Conservation (phyloP, 257 asterid species). For the Solanum clarkiae region DNA sequence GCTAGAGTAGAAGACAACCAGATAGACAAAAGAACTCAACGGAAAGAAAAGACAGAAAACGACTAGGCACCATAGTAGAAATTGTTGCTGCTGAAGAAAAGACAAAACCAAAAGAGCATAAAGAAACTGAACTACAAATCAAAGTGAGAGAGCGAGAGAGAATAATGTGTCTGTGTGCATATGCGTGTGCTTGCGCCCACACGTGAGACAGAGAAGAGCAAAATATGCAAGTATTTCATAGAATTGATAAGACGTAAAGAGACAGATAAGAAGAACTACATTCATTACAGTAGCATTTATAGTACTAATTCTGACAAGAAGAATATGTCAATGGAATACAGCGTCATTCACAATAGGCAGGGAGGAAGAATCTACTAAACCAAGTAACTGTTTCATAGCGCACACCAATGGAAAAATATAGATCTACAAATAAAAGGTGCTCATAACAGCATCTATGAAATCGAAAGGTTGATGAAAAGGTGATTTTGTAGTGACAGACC, state of each 20-base stretch:
- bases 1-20: not conserved
- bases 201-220: not conserved
- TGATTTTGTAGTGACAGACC: constrained; percentile 40
- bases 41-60: not conserved
- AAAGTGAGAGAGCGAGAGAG: too few species aligned
- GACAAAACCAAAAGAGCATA: not conserved
- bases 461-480: constrained; percentile 53
- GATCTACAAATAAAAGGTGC: constrained; percentile 56
- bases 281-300: not conserved
- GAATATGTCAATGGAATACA: not conserved
- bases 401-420: not conserved
- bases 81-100: not conserved
- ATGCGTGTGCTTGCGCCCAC: not conserved
- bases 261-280: not conserved
- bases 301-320: not conserved
- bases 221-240: not conserved
- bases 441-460: constrained; percentile 57
- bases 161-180: not conserved
- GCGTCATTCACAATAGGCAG: not conserved
- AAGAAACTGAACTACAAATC: too few species aligned
- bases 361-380: not conserved
- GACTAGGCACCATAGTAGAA: not conserved
- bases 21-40: too few species aligned
- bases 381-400: not conserved
- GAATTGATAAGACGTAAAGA: not conserved